Conservation (phyloP, 2,329 filamentous ascomycete genomes). For the Fusarium udum region DNA sequence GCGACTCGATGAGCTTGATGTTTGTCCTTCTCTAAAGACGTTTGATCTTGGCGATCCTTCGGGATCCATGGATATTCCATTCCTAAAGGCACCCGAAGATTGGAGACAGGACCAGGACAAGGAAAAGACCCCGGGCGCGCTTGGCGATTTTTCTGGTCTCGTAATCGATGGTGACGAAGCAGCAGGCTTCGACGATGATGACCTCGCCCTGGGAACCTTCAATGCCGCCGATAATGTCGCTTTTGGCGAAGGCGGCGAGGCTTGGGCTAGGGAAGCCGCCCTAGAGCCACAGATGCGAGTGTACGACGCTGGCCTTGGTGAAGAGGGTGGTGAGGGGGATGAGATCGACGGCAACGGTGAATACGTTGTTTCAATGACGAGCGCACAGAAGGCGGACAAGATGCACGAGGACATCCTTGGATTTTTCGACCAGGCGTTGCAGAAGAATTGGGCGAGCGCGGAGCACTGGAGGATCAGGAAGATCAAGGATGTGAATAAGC, state of each 20-base stretch:
- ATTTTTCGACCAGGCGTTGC: slow-evolving; percentile 95
- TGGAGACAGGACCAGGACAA: slow-evolving; percentile 78
- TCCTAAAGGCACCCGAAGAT: slow-evolving; percentile 88
- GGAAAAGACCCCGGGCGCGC: slow-evolving; percentile 62
- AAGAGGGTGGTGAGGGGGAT: slow-evolving; percentile 56
- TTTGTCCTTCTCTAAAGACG: slow-evolving; percentile 93
- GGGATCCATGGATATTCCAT: slow-evolving; percentile 87
- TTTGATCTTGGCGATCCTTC: slow-evolving; percentile 91
- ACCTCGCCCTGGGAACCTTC: slow-evolving; percentile 76
- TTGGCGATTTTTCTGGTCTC: slow-evolving; percentile 78
- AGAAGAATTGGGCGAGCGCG: slow-evolving; percentile 98
- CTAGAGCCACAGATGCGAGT: slow-evolving; percentile 86
- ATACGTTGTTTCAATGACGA: slow-evolving; percentile 82
- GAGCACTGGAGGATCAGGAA: slow-evolving; percentile 98
- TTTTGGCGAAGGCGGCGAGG: slow-evolving; percentile 95
- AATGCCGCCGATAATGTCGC: slow-evolving; percentile 78
- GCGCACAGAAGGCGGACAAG: slow-evolving; percentile 69
- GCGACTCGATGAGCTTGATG: slow-evolving; percentile 82
- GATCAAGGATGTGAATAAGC: slow-evolving; percentile 82
- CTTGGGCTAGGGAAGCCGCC: slow-evolving; percentile 91
- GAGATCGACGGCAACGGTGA: slow-evolving; percentile 67
- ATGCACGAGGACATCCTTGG: slow-evolving; percentile 94
- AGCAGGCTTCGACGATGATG: slow-evolving; percentile 76
- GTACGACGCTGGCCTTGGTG: slow-evolving; percentile 72
- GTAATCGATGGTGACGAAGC: slow-evolving; percentile 89